Percentiles rank a stretch among this genome's conserved stretches.
Conservation (phyloP, 305 asterid genomes). For the Rubia balearica region DNA sequence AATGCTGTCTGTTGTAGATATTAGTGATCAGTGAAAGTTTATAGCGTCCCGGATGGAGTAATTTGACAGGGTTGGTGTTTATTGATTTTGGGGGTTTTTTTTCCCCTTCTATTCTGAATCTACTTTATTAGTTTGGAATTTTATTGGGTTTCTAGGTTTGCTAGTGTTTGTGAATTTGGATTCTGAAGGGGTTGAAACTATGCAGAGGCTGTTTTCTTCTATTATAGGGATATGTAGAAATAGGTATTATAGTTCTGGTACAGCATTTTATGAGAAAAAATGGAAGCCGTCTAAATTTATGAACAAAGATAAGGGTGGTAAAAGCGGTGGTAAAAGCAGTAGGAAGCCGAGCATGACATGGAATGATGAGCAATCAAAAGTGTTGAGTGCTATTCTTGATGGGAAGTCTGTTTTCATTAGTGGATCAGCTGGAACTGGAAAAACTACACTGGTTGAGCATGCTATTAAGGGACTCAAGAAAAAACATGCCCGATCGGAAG, state of each 20-base stretch:
- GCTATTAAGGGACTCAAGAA: constrained; percentile 39
- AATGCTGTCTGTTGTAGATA: not conserved
- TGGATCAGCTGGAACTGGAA: constrained; percentile 79
- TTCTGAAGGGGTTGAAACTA: constrained; percentile 1
- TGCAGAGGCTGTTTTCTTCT: constrained; percentile 14
- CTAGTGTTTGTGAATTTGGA: not conserved
- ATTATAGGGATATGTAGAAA: constrained; percentile 12
- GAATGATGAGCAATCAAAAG: constrained; percentile 55
- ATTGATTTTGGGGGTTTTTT: not conserved
- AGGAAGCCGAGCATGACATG: constrained; percentile 30
- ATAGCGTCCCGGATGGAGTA: not conserved
- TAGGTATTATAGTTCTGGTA: constrained; percentile 16
- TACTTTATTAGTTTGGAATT: not conserved
- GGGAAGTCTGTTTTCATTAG: constrained; percentile 59
- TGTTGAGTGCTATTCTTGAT: constrained; percentile 38
- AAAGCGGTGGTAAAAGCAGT: constrained; percentile 14
- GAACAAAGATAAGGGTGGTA: constrained; percentile 21
- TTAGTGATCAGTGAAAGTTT: not conserved
- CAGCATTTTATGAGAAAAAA: constrained; percentile 3
- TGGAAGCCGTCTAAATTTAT: constrained; percentile 5
- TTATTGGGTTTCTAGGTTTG: not conserved
- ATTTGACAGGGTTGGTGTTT: not conserved
- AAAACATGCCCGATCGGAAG: constrained; percentile 40
- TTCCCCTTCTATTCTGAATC: not conserved
- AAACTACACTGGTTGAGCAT: constrained; percentile 46